Evolutionary conservation across 2,329 filamentous ascomycete species (phyloP).

Genomic region (Dryadomyces quercivorus): DNA sequence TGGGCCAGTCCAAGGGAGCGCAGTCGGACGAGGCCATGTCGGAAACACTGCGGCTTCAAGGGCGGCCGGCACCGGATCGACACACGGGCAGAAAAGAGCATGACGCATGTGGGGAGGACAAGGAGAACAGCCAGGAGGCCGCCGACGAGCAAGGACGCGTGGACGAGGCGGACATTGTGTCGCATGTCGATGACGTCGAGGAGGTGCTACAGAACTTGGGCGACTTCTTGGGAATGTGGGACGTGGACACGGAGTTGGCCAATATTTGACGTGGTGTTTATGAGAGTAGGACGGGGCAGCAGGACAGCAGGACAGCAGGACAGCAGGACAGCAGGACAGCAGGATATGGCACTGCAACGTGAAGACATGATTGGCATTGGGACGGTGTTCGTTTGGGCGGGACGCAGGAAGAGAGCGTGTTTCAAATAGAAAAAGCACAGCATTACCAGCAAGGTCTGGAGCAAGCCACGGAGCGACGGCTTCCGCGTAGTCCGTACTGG

Average conservation of each 20-base stretch:
- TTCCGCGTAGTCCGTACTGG: too few species aligned
- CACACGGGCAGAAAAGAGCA: not conserved
- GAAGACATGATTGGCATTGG: not conserved
- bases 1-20: too few species aligned
- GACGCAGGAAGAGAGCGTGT: not conserved
- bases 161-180: not conserved
- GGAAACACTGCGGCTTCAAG: not conserved
- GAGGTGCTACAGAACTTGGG: conserved; percentile 32
- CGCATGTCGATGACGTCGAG: conserved; percentile 27
- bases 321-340: not conserved
- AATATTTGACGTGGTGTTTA: conserved; percentile 4
- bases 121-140: not conserved
- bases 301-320: not conserved
- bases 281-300: too few species aligned
- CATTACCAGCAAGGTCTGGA: not conserved
- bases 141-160: conserved; percentile 2
- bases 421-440: not conserved
- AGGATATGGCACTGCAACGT: not conserved
- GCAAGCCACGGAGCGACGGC: not conserved
- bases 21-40: not conserved
- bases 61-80: not conserved
- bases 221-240: conserved; percentile 29
- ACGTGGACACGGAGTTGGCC: conserved; percentile 24
- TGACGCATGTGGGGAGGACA: not conserved
- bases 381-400: not conserved